Evolutionary conservation across 2,329 filamentous ascomycete species (phyloP), one percentile per base, ranked within the genome.

Genomic region (Diaporthe ilicicola): DNA sequence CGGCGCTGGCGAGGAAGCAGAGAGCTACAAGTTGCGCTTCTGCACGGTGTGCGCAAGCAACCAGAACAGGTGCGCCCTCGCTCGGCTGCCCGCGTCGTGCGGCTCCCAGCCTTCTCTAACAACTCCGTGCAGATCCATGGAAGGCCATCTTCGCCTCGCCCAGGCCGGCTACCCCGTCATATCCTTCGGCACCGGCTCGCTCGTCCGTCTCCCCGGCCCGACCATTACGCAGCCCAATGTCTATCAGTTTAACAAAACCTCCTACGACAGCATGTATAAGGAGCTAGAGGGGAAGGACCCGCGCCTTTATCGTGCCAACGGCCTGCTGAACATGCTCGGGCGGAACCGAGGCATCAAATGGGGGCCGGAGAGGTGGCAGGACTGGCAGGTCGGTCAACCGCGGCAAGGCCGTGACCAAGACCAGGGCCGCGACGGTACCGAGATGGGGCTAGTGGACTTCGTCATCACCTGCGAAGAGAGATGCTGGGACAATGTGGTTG

Each of bases 1-100:
- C 70, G 84, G 84, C 68, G 82, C 84, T 32, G 81, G 84, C 17
- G 85, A 88, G 53, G 85, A 86, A 22, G 82, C 85, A 32, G 84
- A 84, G n/a, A 8, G 87, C 66, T 97, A 91, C 87, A 97, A 96
- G 83, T 88, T 99, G 73, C 97, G 93, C 79, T 98, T 98, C 83
- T 98, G 95, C 85, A 98, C 96, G 3, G 95, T 99, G n/a, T 99
- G 96, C 83, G 96, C 96, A 9, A 97, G 94, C 78, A 99, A 99
- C 78, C 94, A 99, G 82, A 99, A 99, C 79, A 91, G 96, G 90
- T 97, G 86, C 74, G 87, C 12, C 42, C 5, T 12, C 17, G 13
- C 24, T 17, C 19, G 13, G 77, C 61, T 24, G 68, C 46, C 27
- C 10, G 42, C 15, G 4, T 44, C 34, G 24, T 13, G 27, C 62